These are phyloP conservation scores for Platanus orientalis DNA, from an alignment of 164 flowering plant genomes.

Conservation along the genomic window DNA sequence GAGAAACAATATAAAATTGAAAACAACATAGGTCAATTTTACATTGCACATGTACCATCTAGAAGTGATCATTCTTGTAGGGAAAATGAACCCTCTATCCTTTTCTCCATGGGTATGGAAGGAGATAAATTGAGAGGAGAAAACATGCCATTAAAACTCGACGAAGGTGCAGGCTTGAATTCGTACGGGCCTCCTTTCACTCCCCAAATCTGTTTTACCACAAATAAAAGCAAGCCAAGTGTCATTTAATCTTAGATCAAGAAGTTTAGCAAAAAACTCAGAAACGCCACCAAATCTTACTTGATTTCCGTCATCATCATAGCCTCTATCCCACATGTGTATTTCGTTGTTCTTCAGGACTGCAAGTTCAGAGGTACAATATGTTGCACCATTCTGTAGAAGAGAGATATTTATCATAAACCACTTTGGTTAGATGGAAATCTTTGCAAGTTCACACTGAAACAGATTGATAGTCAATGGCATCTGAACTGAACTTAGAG, in stretches of 20 bases:
- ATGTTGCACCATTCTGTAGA: constrained; percentile 75
- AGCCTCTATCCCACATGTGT: constrained; percentile 91
- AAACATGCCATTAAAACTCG: constrained; percentile 49
- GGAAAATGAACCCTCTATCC: constrained; percentile 71
- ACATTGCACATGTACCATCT: not conserved
- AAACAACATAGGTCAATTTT: not conserved
- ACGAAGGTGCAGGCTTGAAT: constrained; percentile 83
- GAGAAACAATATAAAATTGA: too few species aligned
- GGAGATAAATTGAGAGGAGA: constrained; percentile 50
- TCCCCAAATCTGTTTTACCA: constrained; percentile 82
- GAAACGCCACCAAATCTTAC: constrained; percentile 34
- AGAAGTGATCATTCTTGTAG: constrained; percentile 42
- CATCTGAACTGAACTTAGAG: too few species aligned
- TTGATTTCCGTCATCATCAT: constrained; percentile 83
- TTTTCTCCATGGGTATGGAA: constrained; percentile 40
- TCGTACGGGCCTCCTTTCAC: constrained; percentile 86
- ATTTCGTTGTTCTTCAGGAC: constrained; percentile 72
- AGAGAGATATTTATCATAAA: not conserved
- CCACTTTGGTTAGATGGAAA: not conserved
- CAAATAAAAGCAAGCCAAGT: too few species aligned
- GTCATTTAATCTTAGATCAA: too few species aligned
- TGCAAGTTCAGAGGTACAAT: constrained; percentile 84
- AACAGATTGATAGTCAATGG: too few species aligned
- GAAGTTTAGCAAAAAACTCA: not conserved
- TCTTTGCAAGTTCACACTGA: not conserved